Evolutionary conservation across 257 asterid genomes (phyloP).

Genomic region (Primulina eburnea): DNA sequence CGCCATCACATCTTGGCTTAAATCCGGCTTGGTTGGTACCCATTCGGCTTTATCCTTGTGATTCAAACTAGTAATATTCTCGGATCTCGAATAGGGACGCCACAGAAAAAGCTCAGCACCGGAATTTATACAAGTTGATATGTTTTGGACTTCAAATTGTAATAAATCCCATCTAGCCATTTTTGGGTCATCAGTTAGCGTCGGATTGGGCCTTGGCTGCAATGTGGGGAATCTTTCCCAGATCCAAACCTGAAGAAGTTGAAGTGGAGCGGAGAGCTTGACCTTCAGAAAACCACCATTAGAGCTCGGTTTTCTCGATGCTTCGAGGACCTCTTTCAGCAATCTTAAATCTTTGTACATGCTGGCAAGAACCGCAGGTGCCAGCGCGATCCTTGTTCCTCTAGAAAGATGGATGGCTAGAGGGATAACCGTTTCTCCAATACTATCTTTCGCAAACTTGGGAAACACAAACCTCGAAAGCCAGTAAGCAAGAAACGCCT

Average conservation of each 20-base stretch:
- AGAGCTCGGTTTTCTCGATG: not conserved
- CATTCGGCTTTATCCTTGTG: conserved; percentile 21
- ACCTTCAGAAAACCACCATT: not conserved
- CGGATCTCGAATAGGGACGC: conserved; percentile 33
- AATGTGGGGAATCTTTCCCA: conserved; percentile 42
- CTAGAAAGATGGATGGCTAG: conserved; percentile 25
- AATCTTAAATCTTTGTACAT: conserved; percentile 22
- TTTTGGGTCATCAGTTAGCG: conserved; percentile 22
- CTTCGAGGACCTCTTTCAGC: conserved; percentile 14
- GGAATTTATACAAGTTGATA: conserved; percentile 10
- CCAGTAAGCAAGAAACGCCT: conserved; percentile 34
- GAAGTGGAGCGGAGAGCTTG: conserved; percentile 21
- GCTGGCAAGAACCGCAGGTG: conserved; percentile 31
- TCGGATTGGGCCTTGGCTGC: conserved; percentile 14
- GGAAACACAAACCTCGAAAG: conserved; percentile 32
- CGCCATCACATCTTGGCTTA: conserved; percentile 24
- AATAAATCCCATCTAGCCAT: conserved; percentile 35
- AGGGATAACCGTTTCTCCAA: not conserved
- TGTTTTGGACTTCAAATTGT: not conserved
- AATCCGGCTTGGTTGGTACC: conserved; percentile 12
- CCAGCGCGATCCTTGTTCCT: conserved; percentile 29
- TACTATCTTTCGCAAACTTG: not conserved
- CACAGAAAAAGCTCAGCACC: conserved; percentile 22
- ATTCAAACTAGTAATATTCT: not conserved
- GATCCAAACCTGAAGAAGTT: conserved; percentile 42